These are phyloP conservation scores for Asterella californica DNA, from an alignment of 225 moss, liverwort and hornwort species.

Conservation along the genomic window DNA sequence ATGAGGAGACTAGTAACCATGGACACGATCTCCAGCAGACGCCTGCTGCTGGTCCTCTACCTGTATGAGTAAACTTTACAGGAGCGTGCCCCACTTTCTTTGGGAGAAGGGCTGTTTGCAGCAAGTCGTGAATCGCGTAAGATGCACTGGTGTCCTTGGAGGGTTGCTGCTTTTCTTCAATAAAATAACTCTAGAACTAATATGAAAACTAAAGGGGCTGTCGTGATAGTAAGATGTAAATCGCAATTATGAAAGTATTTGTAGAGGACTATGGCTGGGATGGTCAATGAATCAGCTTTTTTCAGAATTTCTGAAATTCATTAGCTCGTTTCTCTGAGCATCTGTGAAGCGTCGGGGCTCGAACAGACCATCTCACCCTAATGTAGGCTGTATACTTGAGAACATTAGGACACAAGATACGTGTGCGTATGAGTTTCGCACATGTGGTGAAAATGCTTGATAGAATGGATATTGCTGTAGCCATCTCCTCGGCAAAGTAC, in stretches of 20 bases:
- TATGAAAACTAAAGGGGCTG: constrained; percentile 15
- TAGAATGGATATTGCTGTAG: constrained; percentile 16
- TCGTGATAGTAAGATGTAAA: constrained; percentile 23
- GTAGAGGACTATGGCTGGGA: constrained; percentile 4
- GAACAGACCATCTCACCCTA: constrained; percentile 4
- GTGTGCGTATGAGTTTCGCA: constrained; percentile 4
- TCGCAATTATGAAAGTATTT: constrained; percentile 11
- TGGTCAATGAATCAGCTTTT: constrained; percentile 2
- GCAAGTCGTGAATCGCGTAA: not conserved
- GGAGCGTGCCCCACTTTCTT: not conserved
- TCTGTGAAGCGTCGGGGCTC: not conserved
- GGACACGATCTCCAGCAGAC: constrained; percentile 26
- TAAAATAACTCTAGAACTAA: constrained; percentile 17
- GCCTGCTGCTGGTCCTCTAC: constrained; percentile 26
- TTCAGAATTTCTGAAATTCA: not conserved
- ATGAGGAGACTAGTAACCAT: constrained; percentile 28
- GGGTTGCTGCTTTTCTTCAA: constrained; percentile 8
- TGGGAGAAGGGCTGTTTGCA: constrained; percentile 2
- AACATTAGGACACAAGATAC: constrained; percentile 12
- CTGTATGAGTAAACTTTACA: constrained; percentile 18
- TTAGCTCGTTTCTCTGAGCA: not conserved
- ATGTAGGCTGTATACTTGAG: constrained; percentile 22
- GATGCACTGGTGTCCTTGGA: constrained; percentile 16
- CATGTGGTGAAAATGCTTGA: constrained; percentile 8
- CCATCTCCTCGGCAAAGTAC: constrained; percentile 7